phyloP scores from a whole-genome alignment of 1,284 basidiomycete species.

The Coriolopsis trogii region DNA sequence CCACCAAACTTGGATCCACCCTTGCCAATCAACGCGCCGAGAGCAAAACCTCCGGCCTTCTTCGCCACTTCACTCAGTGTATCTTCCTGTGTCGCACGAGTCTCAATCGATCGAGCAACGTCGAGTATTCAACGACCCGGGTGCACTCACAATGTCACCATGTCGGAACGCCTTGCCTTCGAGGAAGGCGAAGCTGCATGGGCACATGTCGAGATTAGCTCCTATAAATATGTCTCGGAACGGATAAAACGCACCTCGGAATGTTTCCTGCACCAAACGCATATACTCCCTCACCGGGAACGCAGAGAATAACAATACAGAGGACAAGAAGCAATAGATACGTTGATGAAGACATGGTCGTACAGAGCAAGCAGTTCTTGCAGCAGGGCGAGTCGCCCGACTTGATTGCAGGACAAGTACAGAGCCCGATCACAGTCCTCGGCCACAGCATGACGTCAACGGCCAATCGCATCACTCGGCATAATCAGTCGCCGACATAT shows the following conservation, averaged over 20 bases:
- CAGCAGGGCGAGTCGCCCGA: background rate
- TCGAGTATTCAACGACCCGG: background rate
- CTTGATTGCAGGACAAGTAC: conserved; percentile 6
- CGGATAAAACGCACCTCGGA: conserved; percentile 53
- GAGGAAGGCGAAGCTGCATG: conserved; percentile 65
- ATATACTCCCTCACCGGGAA: conserved; percentile 59
- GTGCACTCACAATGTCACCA: conserved; percentile 75
- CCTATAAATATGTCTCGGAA: background rate
- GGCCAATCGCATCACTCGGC: conserved; percentile 8
- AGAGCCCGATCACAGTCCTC: background rate
- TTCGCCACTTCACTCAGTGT: conserved; percentile 66
- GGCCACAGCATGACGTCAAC: conserved; percentile 19
- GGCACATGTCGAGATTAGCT: conserved; percentile 2
- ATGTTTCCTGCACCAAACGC: conserved; percentile 82
- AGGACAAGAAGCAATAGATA: conserved; percentile 49
- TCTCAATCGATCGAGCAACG: conserved; percentile 5
- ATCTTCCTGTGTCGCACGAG: conserved; percentile 57
- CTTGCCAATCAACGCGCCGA: conserved; percentile 59
- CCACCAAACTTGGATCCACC: conserved; percentile 74
- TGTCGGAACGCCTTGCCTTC: conserved; percentile 84
- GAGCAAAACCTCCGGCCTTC: conserved; percentile 60
- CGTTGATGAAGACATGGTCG: conserved; percentile 30
- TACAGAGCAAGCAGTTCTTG: conserved; percentile 6
- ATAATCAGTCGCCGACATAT: conserved; percentile 2
- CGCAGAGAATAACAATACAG: conserved; percentile 58